Base-by-base conservation (phyloP, 2,329 filamentous ascomycete genomes). In the Keithomyces neogunnii region DNA sequence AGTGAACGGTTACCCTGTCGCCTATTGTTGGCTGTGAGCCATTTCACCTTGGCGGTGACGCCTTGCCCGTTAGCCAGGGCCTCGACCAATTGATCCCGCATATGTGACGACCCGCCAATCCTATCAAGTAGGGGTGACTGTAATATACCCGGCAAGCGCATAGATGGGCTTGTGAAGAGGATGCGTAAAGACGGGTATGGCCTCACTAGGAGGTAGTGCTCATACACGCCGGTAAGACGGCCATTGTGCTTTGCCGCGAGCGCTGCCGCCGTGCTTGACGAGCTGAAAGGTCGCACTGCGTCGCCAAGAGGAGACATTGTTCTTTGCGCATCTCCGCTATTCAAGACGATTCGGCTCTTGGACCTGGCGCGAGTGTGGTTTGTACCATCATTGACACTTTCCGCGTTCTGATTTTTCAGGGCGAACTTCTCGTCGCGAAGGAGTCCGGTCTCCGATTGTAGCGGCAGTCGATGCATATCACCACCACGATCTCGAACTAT, bases 61-160 rank as follows among this genome's bases (percentile, higher is more conserved):
- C 85, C 84, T 44, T 81, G 78, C 0, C 85, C 85, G 58, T 84
- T 78, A 4, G 77, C 76, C 28, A 91, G 76, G 0, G 86, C 85
- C n/a, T 72, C 66, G 1, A 66, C 65, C 19, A 82, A 66, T 42
- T 75, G 71, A 11, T 79, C 72, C 7, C 73, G 72, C 2, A 77
- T 69, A 13, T 69, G 66, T 3, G 62, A 59, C 0, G 74, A 73
- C 3, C 78, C 77, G 9, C 78, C 77, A 30, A 81, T 75, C 30
- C 73, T 73, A 8, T 71, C 69, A 60, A 81, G 71, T 56, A 82
- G 77, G 1, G 73, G 75, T 3, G 77, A 79, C 60, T 85, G 82
- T 0, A 88, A 69, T 47, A 87, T 84, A 0, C 84, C 84, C 0
- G 84, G 84, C 0, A 86, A 77, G 3, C 84, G 78, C 31, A 88